phyloP scores from a whole-genome alignment of 148 eudicot genomes.

The Selenicereus undatus region DNA sequence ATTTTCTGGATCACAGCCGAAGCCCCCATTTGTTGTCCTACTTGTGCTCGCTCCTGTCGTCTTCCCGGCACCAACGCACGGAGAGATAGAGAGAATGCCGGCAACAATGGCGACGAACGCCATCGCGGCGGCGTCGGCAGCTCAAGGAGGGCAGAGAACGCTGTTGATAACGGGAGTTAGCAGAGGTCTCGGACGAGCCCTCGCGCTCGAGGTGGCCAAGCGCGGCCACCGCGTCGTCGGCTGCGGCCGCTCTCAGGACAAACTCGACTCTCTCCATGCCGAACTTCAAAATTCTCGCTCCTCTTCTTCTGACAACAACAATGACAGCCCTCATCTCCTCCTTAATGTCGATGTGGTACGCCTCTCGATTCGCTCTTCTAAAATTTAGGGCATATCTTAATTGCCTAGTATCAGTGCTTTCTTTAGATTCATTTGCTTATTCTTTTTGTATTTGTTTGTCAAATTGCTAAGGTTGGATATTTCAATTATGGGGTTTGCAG shows the following conservation, averaged over 20 bases:
- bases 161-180: conserved; percentile 72
- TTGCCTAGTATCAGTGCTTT: no score
- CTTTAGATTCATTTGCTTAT: background rate
- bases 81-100: background rate
- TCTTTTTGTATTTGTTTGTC: no score
- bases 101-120: conserved; percentile 25
- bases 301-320: conserved; percentile 1
- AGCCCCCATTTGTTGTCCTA: no score
- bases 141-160: conserved; percentile 39
- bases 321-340: conserved; percentile 39
- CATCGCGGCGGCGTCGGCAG: conserved; percentile 29
- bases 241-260: conserved; percentile 76
- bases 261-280: conserved; percentile 52
- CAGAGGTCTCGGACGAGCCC: conserved; percentile 57
- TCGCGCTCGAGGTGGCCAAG: conserved; percentile 67
- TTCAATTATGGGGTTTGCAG: conserved; percentile 28
- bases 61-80: no score
- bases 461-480: background rate
- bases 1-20: no score
- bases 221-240: conserved; percentile 80
- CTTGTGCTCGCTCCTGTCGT: no score
- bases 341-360: conserved; percentile 75
- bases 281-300: conserved; percentile 37
- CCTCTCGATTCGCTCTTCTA: background rate
- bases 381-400: background rate